Conservation (phyloP, 352 stramenopile species). For the Phytophthora idaei region DNA sequence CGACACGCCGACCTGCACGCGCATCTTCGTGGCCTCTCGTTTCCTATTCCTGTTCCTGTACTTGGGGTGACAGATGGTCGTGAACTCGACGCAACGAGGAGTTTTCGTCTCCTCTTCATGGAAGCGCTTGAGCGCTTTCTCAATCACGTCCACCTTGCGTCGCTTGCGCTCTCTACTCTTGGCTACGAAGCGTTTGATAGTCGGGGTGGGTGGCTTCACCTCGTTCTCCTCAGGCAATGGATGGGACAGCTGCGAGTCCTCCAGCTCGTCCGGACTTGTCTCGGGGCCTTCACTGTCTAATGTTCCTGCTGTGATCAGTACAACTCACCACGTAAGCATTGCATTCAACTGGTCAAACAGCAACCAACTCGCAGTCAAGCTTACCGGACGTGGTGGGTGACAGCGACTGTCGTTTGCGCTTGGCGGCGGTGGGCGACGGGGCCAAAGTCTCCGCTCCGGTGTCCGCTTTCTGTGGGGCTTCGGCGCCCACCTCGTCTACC, state of each 20-base stretch:
- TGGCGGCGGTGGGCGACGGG: slow-evolving; percentile 45
- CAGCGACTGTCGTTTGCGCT: slow-evolving; percentile 69
- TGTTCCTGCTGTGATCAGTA: slow-evolving; percentile 28
- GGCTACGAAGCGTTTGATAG: slow-evolving; percentile 51
- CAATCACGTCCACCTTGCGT: slow-evolving; percentile 65
- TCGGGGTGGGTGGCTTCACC: slow-evolving; percentile 11
- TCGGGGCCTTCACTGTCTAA: slow-evolving; percentile 36
- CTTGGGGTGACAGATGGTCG: slow-evolving; percentile 41
- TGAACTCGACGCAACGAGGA: slow-evolving; percentile 56
- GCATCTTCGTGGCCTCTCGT: slow-evolving; percentile 36
- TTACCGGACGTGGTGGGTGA: slow-evolving; percentile 47
- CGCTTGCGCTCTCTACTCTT: slow-evolving; percentile 63
- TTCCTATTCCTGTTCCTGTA: slow-evolving; percentile 23
- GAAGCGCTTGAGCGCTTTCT: slow-evolving; percentile 65
- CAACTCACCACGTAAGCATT: slow-evolving; percentile 6
- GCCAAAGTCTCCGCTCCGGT: slow-evolving; percentile 5
- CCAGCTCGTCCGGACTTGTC: slow-evolving; percentile 35
- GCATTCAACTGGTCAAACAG: background rate
- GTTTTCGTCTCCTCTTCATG: slow-evolving; percentile 37
- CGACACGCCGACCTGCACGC: slow-evolving; percentile 55
- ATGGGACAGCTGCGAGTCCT: slow-evolving; percentile 31
- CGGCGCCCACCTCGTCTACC: slow-evolving; percentile 33
- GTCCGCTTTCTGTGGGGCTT: slow-evolving; percentile 7
- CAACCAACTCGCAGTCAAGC: slow-evolving; percentile 6
- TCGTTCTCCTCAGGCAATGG: slow-evolving; percentile 17